phyloP scores from a whole-genome alignment of 2,329 filamentous ascomycete species.

The Aspergillus oerlinghausenensis region DNA sequence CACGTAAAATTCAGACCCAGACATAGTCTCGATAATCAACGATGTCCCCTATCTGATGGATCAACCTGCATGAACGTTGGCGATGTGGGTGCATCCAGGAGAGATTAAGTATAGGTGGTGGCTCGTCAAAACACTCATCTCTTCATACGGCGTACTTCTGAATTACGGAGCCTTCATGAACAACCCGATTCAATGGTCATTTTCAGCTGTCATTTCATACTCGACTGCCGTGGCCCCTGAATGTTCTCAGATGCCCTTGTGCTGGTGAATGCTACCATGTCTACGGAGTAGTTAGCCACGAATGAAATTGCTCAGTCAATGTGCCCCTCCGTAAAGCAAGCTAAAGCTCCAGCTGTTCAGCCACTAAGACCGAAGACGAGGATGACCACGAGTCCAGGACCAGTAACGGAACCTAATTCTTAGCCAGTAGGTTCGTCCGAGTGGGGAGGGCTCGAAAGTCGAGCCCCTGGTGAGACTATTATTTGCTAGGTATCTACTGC shows the following conservation, averaged over 20 bases:
- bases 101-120: background rate
- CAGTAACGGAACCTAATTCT: slow-evolving; percentile 9
- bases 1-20: background rate
- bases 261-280: background rate
- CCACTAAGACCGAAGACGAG: background rate
- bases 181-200: background rate
- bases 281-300: background rate
- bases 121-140: background rate
- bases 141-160: background rate
- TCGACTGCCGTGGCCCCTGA: background rate
- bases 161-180: background rate
- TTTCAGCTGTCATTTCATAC: background rate
- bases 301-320: background rate
- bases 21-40: background rate
- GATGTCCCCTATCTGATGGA: background rate
- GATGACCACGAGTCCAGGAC: background rate
- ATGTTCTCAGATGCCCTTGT: background rate
- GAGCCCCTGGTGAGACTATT: slow-evolving; percentile 5
- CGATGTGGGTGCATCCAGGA: background rate
- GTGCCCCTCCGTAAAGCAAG: background rate
- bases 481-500: slow-evolving; percentile 5
- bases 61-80: background rate
- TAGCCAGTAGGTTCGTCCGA: slow-evolving; percentile 7
- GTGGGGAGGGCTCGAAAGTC: slow-evolving; percentile 8
- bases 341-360: background rate